Percentiles rank a stretch among this genome's conserved stretches.
Conservation (phyloP, 768 basidiomycete genomes). For the Mycena vulgaris region DNA sequence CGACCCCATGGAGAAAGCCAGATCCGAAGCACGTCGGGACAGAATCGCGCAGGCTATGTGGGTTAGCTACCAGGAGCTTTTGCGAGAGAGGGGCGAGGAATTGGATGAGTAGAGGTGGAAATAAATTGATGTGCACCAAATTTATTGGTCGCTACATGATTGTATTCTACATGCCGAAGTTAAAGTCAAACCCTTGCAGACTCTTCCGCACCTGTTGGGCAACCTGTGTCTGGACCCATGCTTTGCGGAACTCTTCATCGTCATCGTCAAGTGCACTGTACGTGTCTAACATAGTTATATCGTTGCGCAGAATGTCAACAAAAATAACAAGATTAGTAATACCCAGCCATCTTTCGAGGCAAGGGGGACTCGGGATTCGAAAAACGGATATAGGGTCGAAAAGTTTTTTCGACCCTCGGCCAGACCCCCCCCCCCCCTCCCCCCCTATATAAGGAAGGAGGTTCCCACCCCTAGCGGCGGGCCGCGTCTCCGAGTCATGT, state of each 20-base stretch:
- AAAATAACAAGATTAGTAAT: slow-evolving; percentile 24
- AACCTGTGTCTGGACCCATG: neutral
- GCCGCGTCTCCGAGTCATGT: too few relatives aligned
- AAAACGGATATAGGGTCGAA: too few relatives aligned
- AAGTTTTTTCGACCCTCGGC: too few relatives aligned
- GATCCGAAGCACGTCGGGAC: slow-evolving; percentile 40
- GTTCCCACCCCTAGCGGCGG: too few relatives aligned
- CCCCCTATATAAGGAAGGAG: too few relatives aligned
- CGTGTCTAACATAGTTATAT: slow-evolving; percentile 36
- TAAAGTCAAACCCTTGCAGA: neutral
- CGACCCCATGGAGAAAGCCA: slow-evolving; percentile 4
- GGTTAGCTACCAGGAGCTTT: slow-evolving; percentile 40
- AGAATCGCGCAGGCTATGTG: slow-evolving; percentile 50
- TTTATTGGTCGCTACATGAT: neutral
- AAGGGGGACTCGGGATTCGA: too few relatives aligned
- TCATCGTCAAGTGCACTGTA: slow-evolving; percentile 29
- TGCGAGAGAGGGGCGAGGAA: neutral
- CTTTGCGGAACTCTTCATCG: neutral
- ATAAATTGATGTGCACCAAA: too few relatives aligned
- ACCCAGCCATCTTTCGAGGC: slow-evolving; percentile 36
- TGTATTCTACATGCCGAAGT: neutral
- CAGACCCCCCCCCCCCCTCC: too few relatives aligned
- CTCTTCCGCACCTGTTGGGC: neutral
- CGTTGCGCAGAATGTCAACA: slow-evolving; percentile 30
- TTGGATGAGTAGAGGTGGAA: neutral